Base-by-base conservation (phyloP, 305 asterid genomes). In the Fraxinus velutina region DNA sequence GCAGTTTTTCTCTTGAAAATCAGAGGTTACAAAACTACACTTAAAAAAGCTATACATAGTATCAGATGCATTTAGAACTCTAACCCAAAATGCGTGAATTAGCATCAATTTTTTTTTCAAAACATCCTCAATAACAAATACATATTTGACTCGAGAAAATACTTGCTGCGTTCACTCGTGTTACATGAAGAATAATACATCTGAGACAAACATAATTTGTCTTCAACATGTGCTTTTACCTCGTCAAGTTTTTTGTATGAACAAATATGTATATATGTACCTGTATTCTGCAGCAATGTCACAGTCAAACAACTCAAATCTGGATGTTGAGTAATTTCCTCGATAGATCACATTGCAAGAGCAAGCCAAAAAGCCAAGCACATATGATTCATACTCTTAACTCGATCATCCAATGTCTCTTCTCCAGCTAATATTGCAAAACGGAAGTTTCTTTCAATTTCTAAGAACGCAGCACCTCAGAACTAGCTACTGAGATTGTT, bases 401-500 rank as follows among this genome's bases (percentile, higher is more conserved):
- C 37, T 13, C 27, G 15, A 52, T 80, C 3, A 21, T 60, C 82
- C 78, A 75, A 30, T 34, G 33, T 74, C 76, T 70, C 80, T 4
- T 70, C 66, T 78, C 42, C 74, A 5, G 27, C 22, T 68, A 74
- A 57, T 73, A 76, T 6, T 36, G 68, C 73, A 44, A 2, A 29
- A 68, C 9, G 64, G 68, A 24, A 81, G 27, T 66, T 74, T 66
- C 3, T 71, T 75, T 79, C 74, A 6, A 27, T 5, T 55, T 55
- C 19, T 22, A 3, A 21, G 0, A 2, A 70, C 42, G 39, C 44
- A 66, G 37, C 32, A 24, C 37, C 21, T 34, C 32, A 12, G 75
- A n/a, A 60, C 84, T 83, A 86, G 85, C 85, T 85, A 78, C 84
- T 81, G 81, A 30, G 33, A 33, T 6, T 37, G 74, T 81, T 86